Percentiles rank a stretch among this genome's conserved stretches.
Conservation (phyloP, 2,329 filamentous ascomycete genomes). For the Penicillium sp. region DNA sequence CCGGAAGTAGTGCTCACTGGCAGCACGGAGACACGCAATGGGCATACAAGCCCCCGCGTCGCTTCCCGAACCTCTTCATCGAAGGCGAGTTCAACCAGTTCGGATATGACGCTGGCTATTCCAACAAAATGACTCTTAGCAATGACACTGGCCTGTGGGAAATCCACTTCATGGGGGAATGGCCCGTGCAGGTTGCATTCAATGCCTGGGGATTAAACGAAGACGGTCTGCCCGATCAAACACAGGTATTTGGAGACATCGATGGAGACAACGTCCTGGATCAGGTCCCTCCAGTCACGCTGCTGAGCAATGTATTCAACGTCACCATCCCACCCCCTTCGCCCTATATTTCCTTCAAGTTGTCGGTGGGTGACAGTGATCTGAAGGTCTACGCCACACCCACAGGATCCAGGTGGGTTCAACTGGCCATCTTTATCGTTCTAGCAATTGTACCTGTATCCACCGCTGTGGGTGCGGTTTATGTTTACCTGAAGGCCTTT, state of each 20-base stretch:
- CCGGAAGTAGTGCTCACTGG: constrained; percentile 59
- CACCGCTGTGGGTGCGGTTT: constrained; percentile 52
- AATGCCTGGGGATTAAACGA: constrained; percentile 67
- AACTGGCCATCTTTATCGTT: constrained; percentile 55
- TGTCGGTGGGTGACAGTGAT: constrained; percentile 55
- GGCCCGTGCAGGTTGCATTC: constrained; percentile 60
- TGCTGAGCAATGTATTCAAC: constrained; percentile 57
- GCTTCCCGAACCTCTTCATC: constrained; percentile 61
- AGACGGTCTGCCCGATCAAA: constrained; percentile 60
- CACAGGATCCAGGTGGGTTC: constrained; percentile 51
- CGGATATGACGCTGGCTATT: constrained; percentile 61
- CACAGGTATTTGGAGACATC: constrained; percentile 59
- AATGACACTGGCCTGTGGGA: constrained; percentile 52
- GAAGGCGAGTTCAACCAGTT: constrained; percentile 64
- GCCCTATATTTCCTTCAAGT: constrained; percentile 55
- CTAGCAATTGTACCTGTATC: constrained; percentile 54
- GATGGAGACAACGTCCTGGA: constrained; percentile 60
- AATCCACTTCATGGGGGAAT: constrained; percentile 62
- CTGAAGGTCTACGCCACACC: constrained; percentile 48
- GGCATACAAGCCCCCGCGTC: constrained; percentile 42
- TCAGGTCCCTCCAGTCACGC: constrained; percentile 58
- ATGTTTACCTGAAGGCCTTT: constrained; percentile 59
- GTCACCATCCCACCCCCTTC: constrained; percentile 53
- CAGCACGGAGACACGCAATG: constrained; percentile 56
- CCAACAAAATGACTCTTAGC: constrained; percentile 51